Evolutionary conservation across 768 basidiomycete genomes (phyloP), one percentile per base, ranked within the genome.

Genomic region (Hysterangium stoloniferum): DNA sequence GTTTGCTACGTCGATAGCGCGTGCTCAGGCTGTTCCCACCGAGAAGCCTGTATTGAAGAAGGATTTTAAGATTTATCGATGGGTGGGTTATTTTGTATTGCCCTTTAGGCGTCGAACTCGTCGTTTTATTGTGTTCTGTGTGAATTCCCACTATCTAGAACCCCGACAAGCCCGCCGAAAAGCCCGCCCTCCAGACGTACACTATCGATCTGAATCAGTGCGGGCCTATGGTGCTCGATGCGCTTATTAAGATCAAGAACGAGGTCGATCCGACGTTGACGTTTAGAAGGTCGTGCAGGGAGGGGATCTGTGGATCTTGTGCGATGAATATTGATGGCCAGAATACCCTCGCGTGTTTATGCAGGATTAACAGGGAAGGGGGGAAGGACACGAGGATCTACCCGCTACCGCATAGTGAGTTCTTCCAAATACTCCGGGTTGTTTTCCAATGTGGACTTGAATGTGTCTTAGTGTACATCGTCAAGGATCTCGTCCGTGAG

Each of bases 261-360:
- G 95, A 98, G 67, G 63, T 95, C 25, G 96, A 98, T 71, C 88
- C 95, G 2, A 98, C 95, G 1, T 76, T 99, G 28, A 97, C 95
- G 4, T 98, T 99, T 76, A 82, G 96, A 35, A 78, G 92, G 35
- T 89, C 86, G 17, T 95, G 91, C 72, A 70, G 91, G 50, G 91
- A 94, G 71, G 92, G 95, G 51, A 98, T 99, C 59, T 99, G 95
- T 61, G 95, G 95, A 33, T 93, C 90, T 4, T 98, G 95, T 65
- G 94, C 95, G 47, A 96, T 99, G 94, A 99, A 99, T 75, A 87
- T 99, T 64, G 84, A 98, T 65, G 95, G 95, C 46, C 84, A 88
- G 69, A 99, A 99, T 75, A 98, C 96, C 3, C 82, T 99, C 54
- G 94, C 95, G 8, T 99, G 96, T 69, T 74, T 98, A 48, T 97